These are phyloP conservation scores for Tuber magnatum DNA, from an alignment of 495 filamentous ascomycete genomes.

Conservation along the genomic window DNA sequence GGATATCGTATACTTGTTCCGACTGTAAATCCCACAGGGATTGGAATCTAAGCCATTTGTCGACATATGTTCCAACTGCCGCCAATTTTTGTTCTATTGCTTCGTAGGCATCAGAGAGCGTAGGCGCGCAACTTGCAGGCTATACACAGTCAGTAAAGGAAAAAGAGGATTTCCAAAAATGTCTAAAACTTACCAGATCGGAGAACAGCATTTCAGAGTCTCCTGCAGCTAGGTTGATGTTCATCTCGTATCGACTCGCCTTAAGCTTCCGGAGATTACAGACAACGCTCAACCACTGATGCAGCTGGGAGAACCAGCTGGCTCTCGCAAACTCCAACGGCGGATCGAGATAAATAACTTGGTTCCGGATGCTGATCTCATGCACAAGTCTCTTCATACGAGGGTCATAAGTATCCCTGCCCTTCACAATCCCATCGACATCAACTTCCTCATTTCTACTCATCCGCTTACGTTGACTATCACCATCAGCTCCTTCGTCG, in stretches of 20 bases:
- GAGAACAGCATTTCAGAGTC: constrained; percentile 69
- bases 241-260: constrained; percentile 90
- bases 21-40: constrained; percentile 96
- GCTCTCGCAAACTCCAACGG: constrained; percentile 85
- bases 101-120: constrained; percentile 68
- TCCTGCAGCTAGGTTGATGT: constrained; percentile 55
- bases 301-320: constrained; percentile 87
- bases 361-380: constrained; percentile 92
- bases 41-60: constrained; percentile 98
- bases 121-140: constrained; percentile 64
- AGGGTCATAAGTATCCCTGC: constrained; percentile 47
- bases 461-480: constrained; percentile 45
- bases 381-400: constrained; percentile 65
- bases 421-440: constrained; percentile 36
- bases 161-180: neutral
- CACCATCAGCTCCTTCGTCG: constrained; percentile 45
- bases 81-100: constrained; percentile 70
- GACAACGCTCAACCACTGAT: constrained; percentile 83
- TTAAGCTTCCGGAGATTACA: constrained; percentile 90
- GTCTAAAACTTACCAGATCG: constrained; percentile 55
- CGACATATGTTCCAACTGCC: constrained; percentile 72
- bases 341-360: constrained; percentile 89
- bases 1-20: constrained; percentile 82
- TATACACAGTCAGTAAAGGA: constrained; percentile 18
- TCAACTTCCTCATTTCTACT: constrained; percentile 46